Evolutionary conservation across 1,139 yeast genomes (phyloP).

Genomic region (Suzukiozyma palmioleophila): DNA sequence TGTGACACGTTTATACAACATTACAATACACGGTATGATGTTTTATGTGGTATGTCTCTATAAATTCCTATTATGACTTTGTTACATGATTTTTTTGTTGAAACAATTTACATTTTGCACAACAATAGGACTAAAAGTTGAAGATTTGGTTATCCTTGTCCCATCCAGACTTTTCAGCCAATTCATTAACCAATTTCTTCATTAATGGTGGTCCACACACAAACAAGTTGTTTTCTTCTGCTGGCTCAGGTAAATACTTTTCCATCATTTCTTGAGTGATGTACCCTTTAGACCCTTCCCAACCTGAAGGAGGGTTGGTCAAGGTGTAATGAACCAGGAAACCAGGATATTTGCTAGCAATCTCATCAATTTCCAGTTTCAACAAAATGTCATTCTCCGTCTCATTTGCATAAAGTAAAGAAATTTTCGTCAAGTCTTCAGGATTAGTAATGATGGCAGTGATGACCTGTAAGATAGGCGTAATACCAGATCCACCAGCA

Average conservation of each 20-base stretch:
- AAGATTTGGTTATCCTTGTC: conserved; percentile 34
- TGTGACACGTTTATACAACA: too few species aligned
- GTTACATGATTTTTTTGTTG: background rate
- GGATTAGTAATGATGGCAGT: conserved; percentile 64
- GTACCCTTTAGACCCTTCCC: conserved; percentile 59
- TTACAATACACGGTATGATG: too few species aligned
- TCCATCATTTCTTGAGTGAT: conserved; percentile 55
- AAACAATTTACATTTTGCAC: background rate
- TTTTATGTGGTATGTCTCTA: background rate
- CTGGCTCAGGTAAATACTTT: conserved; percentile 47
- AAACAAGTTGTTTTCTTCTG: conserved; percentile 48
- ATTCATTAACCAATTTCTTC: conserved; percentile 48
- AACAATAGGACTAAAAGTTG: background rate
- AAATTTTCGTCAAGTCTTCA: conserved; percentile 55
- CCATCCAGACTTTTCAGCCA: conserved; percentile 62
- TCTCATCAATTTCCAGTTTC: conserved; percentile 66
- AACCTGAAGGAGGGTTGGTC: conserved; percentile 30
- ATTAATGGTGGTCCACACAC: conserved; percentile 77
- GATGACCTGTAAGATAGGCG: conserved; percentile 70
- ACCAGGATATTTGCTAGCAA: conserved; percentile 56
- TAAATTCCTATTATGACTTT: background rate
- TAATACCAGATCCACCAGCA: conserved; percentile 84
- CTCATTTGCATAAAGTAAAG: conserved; percentile 65
- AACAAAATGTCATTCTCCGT: conserved; percentile 69
- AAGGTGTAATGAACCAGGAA: conserved; percentile 45